Evolutionary conservation across 805 yeast genomes (phyloP).

Genomic region (Jamesozyma piceae): DNA sequence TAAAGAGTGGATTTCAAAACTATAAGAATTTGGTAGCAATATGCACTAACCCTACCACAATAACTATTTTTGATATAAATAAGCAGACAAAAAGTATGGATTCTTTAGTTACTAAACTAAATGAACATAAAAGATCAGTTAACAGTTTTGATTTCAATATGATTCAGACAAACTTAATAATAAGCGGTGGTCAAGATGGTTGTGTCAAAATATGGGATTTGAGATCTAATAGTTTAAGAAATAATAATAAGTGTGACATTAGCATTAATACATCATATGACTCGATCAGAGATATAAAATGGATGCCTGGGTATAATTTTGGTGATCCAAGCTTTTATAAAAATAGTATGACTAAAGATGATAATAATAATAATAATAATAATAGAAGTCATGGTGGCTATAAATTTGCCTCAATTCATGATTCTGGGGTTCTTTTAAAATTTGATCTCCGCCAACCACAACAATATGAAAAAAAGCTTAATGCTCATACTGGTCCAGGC

Average conservation of each 20-base stretch:
- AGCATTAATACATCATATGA: conserved; percentile 51
- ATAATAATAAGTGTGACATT: conserved; percentile 19
- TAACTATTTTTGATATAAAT: conserved; percentile 28
- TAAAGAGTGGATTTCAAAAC: conserved; percentile 27
- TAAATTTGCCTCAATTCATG: conserved; percentile 71
- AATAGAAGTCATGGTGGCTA: conserved; percentile 31
- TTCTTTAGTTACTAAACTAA: conserved; percentile 18
- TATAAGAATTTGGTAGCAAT: conserved; percentile 25
- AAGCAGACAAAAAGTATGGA: conserved; percentile 12
- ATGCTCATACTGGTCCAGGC: conserved; percentile 90
- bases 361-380: background rate
- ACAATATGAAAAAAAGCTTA: conserved; percentile 58
- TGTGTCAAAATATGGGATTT: conserved; percentile 66
- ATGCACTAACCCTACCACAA: conserved; percentile 27
- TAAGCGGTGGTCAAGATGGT: conserved; percentile 76
- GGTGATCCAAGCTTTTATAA: background rate
- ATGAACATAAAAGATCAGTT: conserved; percentile 30
- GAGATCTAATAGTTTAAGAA: conserved; percentile 37
- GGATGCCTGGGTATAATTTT: conserved; percentile 34
- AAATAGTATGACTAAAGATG: background rate
- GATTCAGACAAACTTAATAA: conserved; percentile 31
- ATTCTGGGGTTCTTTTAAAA: conserved; percentile 76
- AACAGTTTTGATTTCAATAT: conserved; percentile 31
- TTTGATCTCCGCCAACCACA: conserved; percentile 74
- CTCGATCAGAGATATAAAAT: conserved; percentile 50